Evolutionary conservation across 352 stramenopile species (phyloP).

Genomic region (Phytophthora quininea): DNA sequence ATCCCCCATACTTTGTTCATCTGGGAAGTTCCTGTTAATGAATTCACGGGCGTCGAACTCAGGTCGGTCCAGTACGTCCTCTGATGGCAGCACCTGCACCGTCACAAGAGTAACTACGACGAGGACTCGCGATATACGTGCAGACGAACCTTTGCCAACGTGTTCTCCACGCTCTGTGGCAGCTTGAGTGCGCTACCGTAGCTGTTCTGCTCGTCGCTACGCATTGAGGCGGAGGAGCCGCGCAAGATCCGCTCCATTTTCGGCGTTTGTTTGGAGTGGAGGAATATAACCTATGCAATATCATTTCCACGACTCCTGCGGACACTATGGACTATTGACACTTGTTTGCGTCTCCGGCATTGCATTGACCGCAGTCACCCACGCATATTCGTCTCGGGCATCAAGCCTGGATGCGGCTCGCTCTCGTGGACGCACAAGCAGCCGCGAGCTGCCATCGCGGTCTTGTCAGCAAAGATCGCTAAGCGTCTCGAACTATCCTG

Average conservation of each 20-base stretch:
- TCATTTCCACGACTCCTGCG: too few species aligned
- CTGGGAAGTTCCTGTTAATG: conserved; percentile 93
- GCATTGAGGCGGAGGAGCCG: conserved; percentile 2
- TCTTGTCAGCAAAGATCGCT: conserved; percentile 1
- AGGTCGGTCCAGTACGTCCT: conserved; percentile 86
- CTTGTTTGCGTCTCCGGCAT: too few species aligned
- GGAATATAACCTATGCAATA: neutral
- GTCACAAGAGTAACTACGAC: neutral
- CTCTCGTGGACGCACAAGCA: too few species aligned
- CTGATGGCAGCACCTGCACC: conserved; percentile 69
- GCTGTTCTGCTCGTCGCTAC: neutral
- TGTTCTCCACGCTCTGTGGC: conserved; percentile 55
- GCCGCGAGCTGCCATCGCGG: neutral
- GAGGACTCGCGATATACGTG: neutral
- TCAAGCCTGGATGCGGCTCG: neutral
- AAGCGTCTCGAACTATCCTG: neutral
- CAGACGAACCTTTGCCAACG: conserved; percentile 49
- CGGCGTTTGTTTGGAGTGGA: neutral
- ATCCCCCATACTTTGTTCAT: conserved; percentile 78
- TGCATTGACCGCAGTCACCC: too few species aligned
- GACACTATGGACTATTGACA: too few species aligned
- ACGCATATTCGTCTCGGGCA: too few species aligned
- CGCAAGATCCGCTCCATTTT: conserved; percentile 27
- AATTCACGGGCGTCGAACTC: conserved; percentile 93
- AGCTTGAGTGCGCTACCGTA: conserved; percentile 52